Evolutionary conservation across 805 yeast species (phyloP).

Genomic region (Lachancea nothofagi): DNA sequence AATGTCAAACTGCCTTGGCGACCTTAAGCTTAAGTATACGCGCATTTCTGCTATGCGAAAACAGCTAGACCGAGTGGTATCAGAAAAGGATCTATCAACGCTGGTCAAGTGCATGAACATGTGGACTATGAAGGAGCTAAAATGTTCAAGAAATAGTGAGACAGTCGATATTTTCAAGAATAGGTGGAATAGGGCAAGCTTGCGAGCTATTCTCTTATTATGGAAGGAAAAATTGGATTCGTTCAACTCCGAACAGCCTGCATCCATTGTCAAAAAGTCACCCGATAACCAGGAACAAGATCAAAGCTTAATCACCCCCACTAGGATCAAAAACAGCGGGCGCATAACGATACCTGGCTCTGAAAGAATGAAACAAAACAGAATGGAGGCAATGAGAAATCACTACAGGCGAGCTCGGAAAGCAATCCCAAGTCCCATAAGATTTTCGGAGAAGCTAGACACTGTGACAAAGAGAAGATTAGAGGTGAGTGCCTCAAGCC

Average conservation of each 20-base stretch:
- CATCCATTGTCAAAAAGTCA: neutral
- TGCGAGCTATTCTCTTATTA: conserved; percentile 33
- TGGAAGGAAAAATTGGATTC: conserved; percentile 30
- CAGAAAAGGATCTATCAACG: conserved; percentile 23
- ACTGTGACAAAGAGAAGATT: conserved; percentile 13
- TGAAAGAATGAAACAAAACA: conserved; percentile 31
- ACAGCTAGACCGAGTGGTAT: conserved; percentile 1
- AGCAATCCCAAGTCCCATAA: conserved; percentile 38
- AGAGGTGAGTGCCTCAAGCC: neutral
- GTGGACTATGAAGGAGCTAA: conserved; percentile 35
- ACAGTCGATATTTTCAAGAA: conserved; percentile 29
- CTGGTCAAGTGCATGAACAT: conserved; percentile 26
- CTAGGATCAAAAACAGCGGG: conserved; percentile 19
- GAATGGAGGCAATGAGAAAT: conserved; percentile 34
- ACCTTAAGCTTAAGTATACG: conserved; percentile 18
- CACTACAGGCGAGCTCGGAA: conserved; percentile 33
- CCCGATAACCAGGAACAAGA: conserved; percentile 11
- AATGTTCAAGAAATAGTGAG: conserved; percentile 33
- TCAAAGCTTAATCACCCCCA: conserved; percentile 16
- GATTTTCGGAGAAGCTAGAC: conserved; percentile 20
- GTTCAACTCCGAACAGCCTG: neutral
- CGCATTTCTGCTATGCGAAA: conserved; percentile 16
- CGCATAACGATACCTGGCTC: conserved; percentile 34
- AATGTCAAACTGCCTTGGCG: conserved; percentile 21
- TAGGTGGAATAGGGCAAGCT: conserved; percentile 39